phyloP scores from a whole-genome alignment of 2,329 filamentous ascomycete genomes.

The Ascosphaera apis region DNA sequence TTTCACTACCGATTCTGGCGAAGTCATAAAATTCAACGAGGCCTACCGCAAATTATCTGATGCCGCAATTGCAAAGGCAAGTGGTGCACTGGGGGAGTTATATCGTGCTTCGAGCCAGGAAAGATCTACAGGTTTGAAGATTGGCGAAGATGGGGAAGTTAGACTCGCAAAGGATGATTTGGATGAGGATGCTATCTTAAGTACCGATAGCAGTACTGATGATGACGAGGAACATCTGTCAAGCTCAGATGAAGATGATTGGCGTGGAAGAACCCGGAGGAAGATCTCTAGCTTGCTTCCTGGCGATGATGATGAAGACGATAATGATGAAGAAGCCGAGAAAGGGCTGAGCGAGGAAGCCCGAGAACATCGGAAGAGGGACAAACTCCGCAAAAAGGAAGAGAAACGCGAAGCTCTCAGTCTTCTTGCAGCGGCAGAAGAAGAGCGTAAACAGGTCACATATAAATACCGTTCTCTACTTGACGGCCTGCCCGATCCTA shows the following conservation, averaged over 20 bases:
- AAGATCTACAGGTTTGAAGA: slow-evolving; percentile 11
- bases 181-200: slow-evolving; percentile 39
- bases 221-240: slow-evolving; percentile 9
- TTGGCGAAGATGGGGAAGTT: slow-evolving; percentile 19
- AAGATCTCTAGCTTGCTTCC: slow-evolving; percentile 4
- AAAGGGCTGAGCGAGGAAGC: too few species aligned
- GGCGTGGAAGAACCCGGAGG: slow-evolving; percentile 18
- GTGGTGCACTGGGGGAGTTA: slow-evolving; percentile 38
- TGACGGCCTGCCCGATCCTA: slow-evolving; percentile 20
- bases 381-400: slow-evolving; percentile 8
- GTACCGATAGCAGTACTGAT: slow-evolving; percentile 17
- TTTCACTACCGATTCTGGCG: slow-evolving; percentile 35
- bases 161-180: slow-evolving; percentile 49
- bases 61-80: slow-evolving; percentile 40
- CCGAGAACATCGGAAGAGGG: neutral
- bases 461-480: slow-evolving; percentile 42
- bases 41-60: slow-evolving; percentile 52
- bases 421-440: slow-evolving; percentile 49
- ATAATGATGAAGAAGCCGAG: neutral
- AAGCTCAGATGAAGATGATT: slow-evolving; percentile 44
- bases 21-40: slow-evolving; percentile 41
- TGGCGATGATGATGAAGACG: slow-evolving; percentile 4
- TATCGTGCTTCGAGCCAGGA: slow-evolving; percentile 26
- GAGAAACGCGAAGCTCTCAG: slow-evolving; percentile 29
- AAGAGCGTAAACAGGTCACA: slow-evolving; percentile 45